Evolutionary conservation across 2,329 filamentous ascomycete species (phyloP).

Genomic region (Rutstroemia sp.): DNA sequence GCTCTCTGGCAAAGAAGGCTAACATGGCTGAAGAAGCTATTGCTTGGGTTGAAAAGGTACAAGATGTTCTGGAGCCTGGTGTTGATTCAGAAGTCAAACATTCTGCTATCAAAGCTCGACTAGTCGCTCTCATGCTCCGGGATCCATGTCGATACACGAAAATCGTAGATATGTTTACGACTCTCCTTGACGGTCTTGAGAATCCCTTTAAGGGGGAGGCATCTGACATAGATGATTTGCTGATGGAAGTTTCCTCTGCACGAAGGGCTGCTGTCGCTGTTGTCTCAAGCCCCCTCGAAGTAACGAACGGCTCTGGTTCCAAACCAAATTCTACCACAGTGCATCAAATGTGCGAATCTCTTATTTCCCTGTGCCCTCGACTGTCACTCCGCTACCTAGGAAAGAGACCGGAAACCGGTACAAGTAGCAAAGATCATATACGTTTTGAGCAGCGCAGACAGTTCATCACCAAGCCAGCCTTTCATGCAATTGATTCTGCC

Average conservation of each 20-base stretch:
- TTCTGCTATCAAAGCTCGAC: constrained; percentile 47
- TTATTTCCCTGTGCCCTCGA: constrained; percentile 51
- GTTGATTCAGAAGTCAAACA: constrained; percentile 25
- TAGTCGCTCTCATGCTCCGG: constrained; percentile 48
- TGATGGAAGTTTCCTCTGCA: constrained; percentile 47
- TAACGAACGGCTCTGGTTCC: constrained; percentile 2
- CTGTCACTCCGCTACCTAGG: constrained; percentile 57
- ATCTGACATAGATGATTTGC: constrained; percentile 52
- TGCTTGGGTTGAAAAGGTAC: constrained; percentile 44
- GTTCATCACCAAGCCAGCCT: constrained; percentile 40
- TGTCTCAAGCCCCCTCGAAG: constrained; percentile 28
- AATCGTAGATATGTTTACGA: constrained; percentile 37
- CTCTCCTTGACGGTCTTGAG: constrained; percentile 48
- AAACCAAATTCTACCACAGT: constrained; percentile 15
- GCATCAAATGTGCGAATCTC: constrained; percentile 41
- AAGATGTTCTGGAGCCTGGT: constrained; percentile 15
- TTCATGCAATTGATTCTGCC: constrained; percentile 52
- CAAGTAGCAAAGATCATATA: constrained; percentile 48
- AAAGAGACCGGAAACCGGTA: constrained; percentile 43
- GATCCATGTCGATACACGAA: constrained; percentile 31
- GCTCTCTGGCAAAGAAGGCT: constrained; percentile 40
- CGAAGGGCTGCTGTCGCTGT: constrained; percentile 47
- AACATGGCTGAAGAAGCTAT: constrained; percentile 43
- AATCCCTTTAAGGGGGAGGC: constrained; percentile 52
- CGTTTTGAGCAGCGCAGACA: constrained; percentile 54